Conservation (phyloP, 129 eudicot genomes). For the Sambucus nigra region DNA sequence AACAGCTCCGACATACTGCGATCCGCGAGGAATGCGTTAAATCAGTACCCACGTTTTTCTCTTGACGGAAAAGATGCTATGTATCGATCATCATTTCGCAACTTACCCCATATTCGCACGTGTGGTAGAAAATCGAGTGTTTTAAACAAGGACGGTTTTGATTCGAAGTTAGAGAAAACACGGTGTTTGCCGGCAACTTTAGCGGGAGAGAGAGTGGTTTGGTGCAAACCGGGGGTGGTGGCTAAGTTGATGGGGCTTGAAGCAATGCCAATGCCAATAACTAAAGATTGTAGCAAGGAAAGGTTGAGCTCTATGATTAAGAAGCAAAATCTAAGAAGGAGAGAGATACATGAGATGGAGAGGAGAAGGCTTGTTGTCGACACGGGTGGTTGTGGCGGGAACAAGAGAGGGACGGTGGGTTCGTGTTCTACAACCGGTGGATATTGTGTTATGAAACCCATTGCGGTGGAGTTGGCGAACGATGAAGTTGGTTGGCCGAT, state of each 20-base stretch:
- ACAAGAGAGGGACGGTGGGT: constrained; percentile 3
- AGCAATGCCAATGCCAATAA: constrained; percentile 68
- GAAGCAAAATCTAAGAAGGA: constrained; percentile 33
- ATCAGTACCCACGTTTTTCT: constrained; percentile 92
- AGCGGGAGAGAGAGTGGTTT: constrained; percentile 82
- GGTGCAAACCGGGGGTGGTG: constrained; percentile 91
- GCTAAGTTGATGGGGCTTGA: constrained; percentile 83
- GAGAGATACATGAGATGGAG: constrained; percentile 27
- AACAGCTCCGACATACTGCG: constrained; percentile 82
- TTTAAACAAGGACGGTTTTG: neutral
- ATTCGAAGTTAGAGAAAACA: neutral
- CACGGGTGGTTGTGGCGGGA: constrained; percentile 12
- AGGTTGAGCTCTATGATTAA: constrained; percentile 28
- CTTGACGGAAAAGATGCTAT: constrained; percentile 91
- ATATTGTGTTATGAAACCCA: constrained; percentile 29
- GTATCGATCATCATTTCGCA: constrained; percentile 73
- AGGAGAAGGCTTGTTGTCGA: constrained; percentile 10
- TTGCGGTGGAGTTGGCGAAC: constrained; percentile 9
- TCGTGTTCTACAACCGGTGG: constrained; percentile 29
- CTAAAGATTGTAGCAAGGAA: constrained; percentile 18
- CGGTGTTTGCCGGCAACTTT: constrained; percentile 45
- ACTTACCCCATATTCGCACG: constrained; percentile 5
- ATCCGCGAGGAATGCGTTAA: constrained; percentile 78
- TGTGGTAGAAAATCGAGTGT: neutral
- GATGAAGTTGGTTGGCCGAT: constrained; percentile 39